A percentile compares a stretch with the other conserved stretches of the same genome.
phyloP scores from a whole-genome alignment of 257 asterid species.

The Nicotiana obtusifolia region DNA sequence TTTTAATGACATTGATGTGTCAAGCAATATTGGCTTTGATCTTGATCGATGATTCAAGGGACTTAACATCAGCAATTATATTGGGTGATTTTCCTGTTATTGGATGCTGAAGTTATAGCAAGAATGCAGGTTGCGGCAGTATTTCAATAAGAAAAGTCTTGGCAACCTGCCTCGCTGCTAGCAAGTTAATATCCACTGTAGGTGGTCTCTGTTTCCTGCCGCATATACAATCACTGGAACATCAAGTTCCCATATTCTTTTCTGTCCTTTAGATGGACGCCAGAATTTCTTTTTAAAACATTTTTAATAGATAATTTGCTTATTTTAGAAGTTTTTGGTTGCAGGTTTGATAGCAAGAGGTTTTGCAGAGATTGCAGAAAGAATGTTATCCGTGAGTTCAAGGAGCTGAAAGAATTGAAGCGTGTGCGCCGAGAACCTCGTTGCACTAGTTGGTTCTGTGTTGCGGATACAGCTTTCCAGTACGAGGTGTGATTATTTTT shows the following conservation, averaged over 20 bases:
- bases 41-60: background rate
- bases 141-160: background rate
- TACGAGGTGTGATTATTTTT: constrained; percentile 58
- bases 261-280: too few relatives aligned
- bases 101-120: background rate
- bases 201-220: background rate
- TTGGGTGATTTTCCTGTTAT: background rate
- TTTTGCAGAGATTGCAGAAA: constrained; percentile 98
- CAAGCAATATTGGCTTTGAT: too few relatives aligned
- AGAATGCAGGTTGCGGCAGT: background rate
- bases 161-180: background rate
- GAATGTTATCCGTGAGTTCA: constrained; percentile 94
- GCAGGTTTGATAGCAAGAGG: constrained; percentile 94
- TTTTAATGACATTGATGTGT: too few relatives aligned
- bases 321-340: background rate
- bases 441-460: constrained; percentile 94
- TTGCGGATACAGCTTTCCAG: constrained; percentile 85
- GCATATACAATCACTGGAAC: too few relatives aligned
- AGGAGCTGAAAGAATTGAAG: constrained; percentile 91
- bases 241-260: too few relatives aligned
- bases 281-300: too few relatives aligned
- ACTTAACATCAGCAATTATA: background rate
- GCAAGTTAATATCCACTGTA: constrained; percentile 1
- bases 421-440: constrained; percentile 78
- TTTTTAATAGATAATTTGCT: background rate